Conservation (phyloP, 805 yeast genomes). For the Wickerhamiella vanderwaltii region DNA sequence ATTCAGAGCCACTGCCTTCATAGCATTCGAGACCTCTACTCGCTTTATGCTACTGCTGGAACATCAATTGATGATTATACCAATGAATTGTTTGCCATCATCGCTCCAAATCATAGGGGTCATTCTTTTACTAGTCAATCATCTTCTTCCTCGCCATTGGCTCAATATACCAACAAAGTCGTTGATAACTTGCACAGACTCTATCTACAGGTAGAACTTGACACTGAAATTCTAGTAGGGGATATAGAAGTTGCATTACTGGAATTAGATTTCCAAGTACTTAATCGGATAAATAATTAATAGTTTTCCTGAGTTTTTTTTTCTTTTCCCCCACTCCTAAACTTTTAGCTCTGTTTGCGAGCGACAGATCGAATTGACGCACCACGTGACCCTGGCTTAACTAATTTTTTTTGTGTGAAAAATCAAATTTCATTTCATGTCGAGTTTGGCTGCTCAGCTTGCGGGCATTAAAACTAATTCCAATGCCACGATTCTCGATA, state of each 20-base stretch:
- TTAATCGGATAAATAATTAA: background rate
- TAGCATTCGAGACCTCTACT: conserved; percentile 3
- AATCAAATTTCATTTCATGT: conserved; percentile 25
- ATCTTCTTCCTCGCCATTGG: background rate
- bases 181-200: conserved; percentile 3
- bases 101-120: background rate
- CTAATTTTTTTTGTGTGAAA: conserved; percentile 13
- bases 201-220: conserved; percentile 1
- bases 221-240: background rate
- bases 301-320: too few relatives aligned
- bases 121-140: too few relatives aligned
- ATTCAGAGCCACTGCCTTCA: conserved; percentile 4
- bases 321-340: too few relatives aligned
- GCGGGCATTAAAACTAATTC: conserved; percentile 41
- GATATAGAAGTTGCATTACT: conserved; percentile 12
- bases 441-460: conserved; percentile 73
- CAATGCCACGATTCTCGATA: conserved; percentile 60
- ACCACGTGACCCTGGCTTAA: conserved; percentile 7
- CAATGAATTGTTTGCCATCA: background rate
- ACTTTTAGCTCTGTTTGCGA: too few relatives aligned
- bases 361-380: too few relatives aligned
- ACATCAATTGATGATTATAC: conserved; percentile 9
- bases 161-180: background rate
- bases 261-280: conserved; percentile 2
- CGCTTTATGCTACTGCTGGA: conserved; percentile 2